phyloP scores from a whole-genome alignment of 495 filamentous ascomycete genomes.

The Articulospora tetracladia region DNA sequence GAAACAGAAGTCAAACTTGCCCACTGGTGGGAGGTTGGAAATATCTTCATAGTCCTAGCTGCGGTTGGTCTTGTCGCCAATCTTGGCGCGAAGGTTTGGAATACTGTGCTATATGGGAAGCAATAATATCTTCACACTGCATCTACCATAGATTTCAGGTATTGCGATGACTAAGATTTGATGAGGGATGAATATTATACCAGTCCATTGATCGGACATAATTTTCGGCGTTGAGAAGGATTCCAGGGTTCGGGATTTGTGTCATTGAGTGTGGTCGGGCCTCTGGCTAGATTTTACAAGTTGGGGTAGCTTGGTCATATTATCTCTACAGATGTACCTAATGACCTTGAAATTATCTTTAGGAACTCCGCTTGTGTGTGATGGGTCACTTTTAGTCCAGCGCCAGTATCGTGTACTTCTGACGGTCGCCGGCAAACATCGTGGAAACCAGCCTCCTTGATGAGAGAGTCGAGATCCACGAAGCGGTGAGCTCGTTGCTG shows the following conservation, averaged over 20 bases:
- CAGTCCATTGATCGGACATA: not conserved
- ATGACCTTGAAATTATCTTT: too few relatives aligned
- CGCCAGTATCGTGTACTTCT: too few relatives aligned
- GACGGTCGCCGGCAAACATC: too few relatives aligned
- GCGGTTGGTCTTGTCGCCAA: constrained; percentile 27
- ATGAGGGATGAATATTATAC: not conserved
- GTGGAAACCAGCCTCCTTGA: too few relatives aligned
- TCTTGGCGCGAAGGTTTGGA: constrained; percentile 28
- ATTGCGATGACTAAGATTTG: not conserved
- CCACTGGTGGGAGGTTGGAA: constrained; percentile 46
- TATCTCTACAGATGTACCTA: too few relatives aligned
- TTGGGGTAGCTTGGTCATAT: too few relatives aligned
- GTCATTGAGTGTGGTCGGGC: not conserved
- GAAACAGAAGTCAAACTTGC: constrained; percentile 44
- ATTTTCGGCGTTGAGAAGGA: not conserved
- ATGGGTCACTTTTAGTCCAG: too few relatives aligned
- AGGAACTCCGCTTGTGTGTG: too few relatives aligned
- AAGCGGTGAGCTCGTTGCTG: too few relatives aligned
- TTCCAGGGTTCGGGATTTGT: not conserved
- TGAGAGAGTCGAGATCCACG: too few relatives aligned
- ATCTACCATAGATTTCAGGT: not conserved
- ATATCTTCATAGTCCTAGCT: constrained; percentile 51
- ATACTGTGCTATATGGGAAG: constrained; percentile 11
- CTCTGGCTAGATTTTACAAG: not conserved
- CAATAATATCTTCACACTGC: not conserved